Conservation (phyloP, 139 green algal species). For the Desmodesmus armatus region DNA sequence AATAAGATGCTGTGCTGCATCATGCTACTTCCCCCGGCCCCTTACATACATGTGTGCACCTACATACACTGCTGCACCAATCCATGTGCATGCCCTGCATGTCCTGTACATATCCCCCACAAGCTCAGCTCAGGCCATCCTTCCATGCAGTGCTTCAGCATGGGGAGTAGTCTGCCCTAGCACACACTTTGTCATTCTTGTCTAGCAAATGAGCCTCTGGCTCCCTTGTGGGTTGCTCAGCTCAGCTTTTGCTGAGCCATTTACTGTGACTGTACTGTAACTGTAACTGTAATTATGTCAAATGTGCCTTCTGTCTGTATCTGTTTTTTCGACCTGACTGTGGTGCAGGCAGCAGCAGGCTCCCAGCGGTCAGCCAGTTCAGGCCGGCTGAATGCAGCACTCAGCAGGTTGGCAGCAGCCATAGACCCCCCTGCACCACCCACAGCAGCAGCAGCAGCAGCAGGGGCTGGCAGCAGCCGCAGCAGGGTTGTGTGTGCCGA, state of each 20-base stretch:
- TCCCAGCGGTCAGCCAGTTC: not conserved
- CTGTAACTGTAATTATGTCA: not conserved
- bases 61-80: no score
- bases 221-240: not conserved
- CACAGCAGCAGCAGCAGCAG: slow-evolving; percentile 5
- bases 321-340: not conserved
- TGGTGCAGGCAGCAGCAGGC: not conserved
- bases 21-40: no score
- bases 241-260: not conserved
- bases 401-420: not conserved
- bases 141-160: no score
- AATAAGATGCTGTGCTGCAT: no score
- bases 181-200: no score
- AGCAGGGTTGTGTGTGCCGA: slow-evolving; percentile 15
- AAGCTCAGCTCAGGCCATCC: no score
- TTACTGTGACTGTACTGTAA: not conserved
- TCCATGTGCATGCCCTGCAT: no score
- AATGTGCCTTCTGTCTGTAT: not conserved
- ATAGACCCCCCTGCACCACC: slow-evolving; percentile 16
- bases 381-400: not conserved
- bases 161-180: no score
- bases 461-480: not conserved
- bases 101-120: no score
- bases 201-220: no score
- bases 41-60: no score